A percentile compares a stretch with the other conserved stretches of the same genome.
Conservation (phyloP, 140 eudicot species). For the Senecio squalidus region DNA sequence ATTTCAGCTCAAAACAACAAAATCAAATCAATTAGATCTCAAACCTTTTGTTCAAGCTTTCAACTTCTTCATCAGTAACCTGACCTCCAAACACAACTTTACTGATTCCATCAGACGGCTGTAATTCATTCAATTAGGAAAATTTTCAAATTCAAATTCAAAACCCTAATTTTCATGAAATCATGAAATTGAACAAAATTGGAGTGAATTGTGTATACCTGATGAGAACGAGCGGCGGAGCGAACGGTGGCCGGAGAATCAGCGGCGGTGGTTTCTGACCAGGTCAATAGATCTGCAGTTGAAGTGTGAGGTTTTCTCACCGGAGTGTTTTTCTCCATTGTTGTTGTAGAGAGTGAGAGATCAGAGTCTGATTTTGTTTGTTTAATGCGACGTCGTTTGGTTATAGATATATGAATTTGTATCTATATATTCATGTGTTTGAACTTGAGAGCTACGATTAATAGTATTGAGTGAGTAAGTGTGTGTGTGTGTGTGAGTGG, state of each 20-base stretch:
- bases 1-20: no score
- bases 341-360: constrained; percentile 9
- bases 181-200: no score
- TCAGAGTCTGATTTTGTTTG: constrained; percentile 12
- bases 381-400: constrained; percentile 25
- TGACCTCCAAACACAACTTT: constrained; percentile 96
- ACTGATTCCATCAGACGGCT: constrained; percentile 98
- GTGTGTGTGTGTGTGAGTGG: background rate
- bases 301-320: constrained; percentile 90
- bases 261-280: constrained; percentile 79
- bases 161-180: background rate
- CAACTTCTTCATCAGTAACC: constrained; percentile 95
- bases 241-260: constrained; percentile 41
- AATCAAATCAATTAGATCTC: no score
- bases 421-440: constrained; percentile 9
- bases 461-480: constrained; percentile 4
- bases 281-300: constrained; percentile 94
- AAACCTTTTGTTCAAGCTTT: constrained; percentile 80
- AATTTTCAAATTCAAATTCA: no score
- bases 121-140: constrained; percentile 14
- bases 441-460: constrained; percentile 33
- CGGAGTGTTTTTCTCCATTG: constrained; percentile 66
- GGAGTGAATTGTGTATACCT: no score
- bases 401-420: background rate
- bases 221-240: constrained; percentile 59